Conservation (phyloP, 495 filamentous ascomycete species). For the Cenococcum geophilum region DNA sequence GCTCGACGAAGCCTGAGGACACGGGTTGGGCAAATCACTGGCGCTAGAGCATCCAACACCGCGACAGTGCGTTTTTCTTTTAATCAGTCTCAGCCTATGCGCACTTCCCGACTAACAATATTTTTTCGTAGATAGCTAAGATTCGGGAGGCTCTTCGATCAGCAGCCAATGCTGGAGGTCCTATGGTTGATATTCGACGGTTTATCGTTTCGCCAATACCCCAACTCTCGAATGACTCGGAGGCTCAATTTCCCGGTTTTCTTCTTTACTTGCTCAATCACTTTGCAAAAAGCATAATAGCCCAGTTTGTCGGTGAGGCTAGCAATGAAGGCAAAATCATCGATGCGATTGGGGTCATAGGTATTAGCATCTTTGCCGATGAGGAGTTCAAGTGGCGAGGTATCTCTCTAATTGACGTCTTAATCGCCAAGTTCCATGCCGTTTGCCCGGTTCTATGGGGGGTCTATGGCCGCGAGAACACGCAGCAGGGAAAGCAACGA, state of each 20-base stretch:
- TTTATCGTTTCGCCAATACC: slow-evolving; percentile 57
- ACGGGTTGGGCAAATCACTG: slow-evolving; percentile 67
- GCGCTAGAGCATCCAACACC: slow-evolving; percentile 56
- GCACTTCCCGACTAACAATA: slow-evolving; percentile 9
- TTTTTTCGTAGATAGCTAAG: slow-evolving; percentile 39
- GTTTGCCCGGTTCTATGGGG: slow-evolving; percentile 85
- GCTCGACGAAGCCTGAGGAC: slow-evolving; percentile 66
- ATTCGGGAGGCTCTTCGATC: slow-evolving; percentile 47
- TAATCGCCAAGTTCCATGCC: slow-evolving; percentile 79
- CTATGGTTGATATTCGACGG: slow-evolving; percentile 57
- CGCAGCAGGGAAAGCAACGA: slow-evolving; percentile 56
- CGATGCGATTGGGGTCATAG: slow-evolving; percentile 74
- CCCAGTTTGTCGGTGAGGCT: slow-evolving; percentile 70
- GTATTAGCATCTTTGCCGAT: slow-evolving; percentile 66
- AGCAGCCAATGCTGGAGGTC: slow-evolving; percentile 45
- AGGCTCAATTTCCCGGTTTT: slow-evolving; percentile 37
- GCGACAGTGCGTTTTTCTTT: slow-evolving; percentile 40
- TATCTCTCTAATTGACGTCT: slow-evolving; percentile 69
- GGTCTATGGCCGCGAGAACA: slow-evolving; percentile 68
- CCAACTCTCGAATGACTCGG: slow-evolving; percentile 45
- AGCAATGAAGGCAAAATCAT: slow-evolving; percentile 62
- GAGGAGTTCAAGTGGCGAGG: slow-evolving; percentile 63
- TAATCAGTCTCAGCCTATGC: not conserved
- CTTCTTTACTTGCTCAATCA: slow-evolving; percentile 80
- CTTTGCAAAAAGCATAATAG: slow-evolving; percentile 69